phyloP scores from a whole-genome alignment of 192 early-diverging fungal species.

The Spinellus fusiger region DNA sequence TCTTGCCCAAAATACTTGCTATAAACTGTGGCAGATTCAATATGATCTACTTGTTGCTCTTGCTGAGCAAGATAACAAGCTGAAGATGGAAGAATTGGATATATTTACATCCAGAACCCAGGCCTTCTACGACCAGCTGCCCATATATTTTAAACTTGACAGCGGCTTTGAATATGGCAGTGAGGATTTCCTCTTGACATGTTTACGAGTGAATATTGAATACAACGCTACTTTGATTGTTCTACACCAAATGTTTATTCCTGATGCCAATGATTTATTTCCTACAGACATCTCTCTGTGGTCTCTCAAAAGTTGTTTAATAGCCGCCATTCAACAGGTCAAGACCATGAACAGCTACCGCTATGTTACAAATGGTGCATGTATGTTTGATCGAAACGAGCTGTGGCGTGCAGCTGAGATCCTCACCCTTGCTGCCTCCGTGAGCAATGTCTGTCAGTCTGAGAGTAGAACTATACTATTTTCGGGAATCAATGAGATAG shows the following conservation, averaged over 20 bases:
- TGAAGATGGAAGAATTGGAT: slow-evolving; percentile 14
- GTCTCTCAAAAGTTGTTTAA: slow-evolving; percentile 29
- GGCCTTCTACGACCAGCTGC: slow-evolving; percentile 9
- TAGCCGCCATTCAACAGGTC: slow-evolving; percentile 17
- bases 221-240: slow-evolving; percentile 34
- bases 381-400: slow-evolving; percentile 33
- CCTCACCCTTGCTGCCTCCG: slow-evolving; percentile 11
- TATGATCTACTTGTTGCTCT: slow-evolving; percentile 16
- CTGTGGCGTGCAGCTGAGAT: slow-evolving; percentile 30
- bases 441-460: slow-evolving; percentile 1
- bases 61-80: slow-evolving; percentile 8
- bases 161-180: slow-evolving; percentile 34
- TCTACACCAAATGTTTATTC: slow-evolving; percentile 32
- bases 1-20: slow-evolving; percentile 8
- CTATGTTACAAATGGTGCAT: slow-evolving; percentile 6
- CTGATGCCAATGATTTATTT: slow-evolving; percentile 13
- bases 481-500: slow-evolving; percentile 13
- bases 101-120: slow-evolving; percentile 16
- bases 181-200: slow-evolving; percentile 26
- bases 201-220: slow-evolving; percentile 26
- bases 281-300: slow-evolving; percentile 10
- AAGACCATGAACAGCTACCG: slow-evolving; percentile 13
- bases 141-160: slow-evolving; percentile 26
- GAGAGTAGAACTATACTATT: no score
- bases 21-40: slow-evolving; percentile 24